Evolutionary conservation across 768 basidiomycete genomes (phyloP).

Genomic region (Clathrus columnatus): DNA sequence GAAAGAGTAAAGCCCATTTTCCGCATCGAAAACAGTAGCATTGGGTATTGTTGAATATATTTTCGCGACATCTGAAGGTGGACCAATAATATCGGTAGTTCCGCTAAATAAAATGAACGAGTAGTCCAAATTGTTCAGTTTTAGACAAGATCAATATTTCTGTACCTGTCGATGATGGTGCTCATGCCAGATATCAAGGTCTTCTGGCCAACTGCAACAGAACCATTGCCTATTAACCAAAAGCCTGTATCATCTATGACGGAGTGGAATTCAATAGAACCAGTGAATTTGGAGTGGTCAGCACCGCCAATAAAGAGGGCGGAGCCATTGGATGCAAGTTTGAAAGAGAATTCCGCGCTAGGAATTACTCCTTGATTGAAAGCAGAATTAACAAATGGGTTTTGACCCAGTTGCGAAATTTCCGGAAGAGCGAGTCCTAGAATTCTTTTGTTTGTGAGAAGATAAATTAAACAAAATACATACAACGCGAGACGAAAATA

Average conservation of each 20-base stretch:
- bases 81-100: conserved; percentile 20
- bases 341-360: conserved; percentile 21
- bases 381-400: conserved; percentile 20
- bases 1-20: conserved; percentile 2
- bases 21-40: conserved; percentile 13
- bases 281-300: conserved; percentile 24
- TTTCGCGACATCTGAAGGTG: conserved; percentile 11
- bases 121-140: not conserved
- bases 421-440: conserved; percentile 17
- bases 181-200: conserved; percentile 10
- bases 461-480: not conserved
- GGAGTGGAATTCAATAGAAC: conserved; percentile 24
- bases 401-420: conserved; percentile 17
- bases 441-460: not conserved
- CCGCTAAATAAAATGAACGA: conserved; percentile 16
- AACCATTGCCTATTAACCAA: conserved; percentile 20
- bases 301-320: conserved; percentile 30
- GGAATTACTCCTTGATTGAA: conserved; percentile 15
- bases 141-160: too few species aligned
- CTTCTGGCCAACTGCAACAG: conserved; percentile 11
- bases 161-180: conserved; percentile 28
- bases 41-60: conserved; percentile 23
- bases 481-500: not conserved
- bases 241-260: conserved; percentile 17
- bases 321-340: conserved; percentile 19